phyloP scores from a whole-genome alignment of 2,329 filamentous ascomycete genomes.

The Tolypocladium paradoxum region DNA sequence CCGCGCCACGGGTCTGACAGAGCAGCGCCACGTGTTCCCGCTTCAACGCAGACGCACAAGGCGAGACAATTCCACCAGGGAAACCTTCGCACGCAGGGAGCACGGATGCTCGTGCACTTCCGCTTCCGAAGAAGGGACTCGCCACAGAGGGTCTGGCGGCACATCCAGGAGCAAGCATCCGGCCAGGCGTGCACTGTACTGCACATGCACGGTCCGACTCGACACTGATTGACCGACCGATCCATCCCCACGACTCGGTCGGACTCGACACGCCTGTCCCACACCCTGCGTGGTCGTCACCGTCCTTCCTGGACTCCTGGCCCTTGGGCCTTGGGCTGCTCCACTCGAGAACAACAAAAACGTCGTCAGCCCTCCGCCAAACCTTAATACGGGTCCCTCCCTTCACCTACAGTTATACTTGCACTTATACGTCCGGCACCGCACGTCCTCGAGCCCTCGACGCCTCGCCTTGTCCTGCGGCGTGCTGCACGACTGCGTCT shows the following conservation, averaged over 20 bases:
- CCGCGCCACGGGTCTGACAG: neutral
- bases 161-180: neutral
- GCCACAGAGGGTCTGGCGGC: neutral
- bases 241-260: neutral
- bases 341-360: slow-evolving; percentile 1
- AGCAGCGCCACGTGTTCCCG: too few relatives aligned
- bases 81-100: neutral
- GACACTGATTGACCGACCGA: neutral
- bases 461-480: neutral
- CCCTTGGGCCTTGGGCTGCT: neutral
- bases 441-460: neutral
- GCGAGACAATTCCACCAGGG: neutral
- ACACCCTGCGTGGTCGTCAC: slow-evolving; percentile 2
- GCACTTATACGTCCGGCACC: neutral
- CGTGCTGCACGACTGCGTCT: neutral
- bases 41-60: too few relatives aligned
- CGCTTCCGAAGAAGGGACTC: neutral
- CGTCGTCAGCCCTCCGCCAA: slow-evolving; percentile 2
- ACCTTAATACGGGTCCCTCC: slow-evolving; percentile 1
- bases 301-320: too few relatives aligned
- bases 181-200: neutral
- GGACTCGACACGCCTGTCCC: neutral
- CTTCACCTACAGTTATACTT: neutral
- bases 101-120: neutral
- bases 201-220: neutral